These are phyloP conservation scores for Solanum microdontum DNA, from an alignment of 257 asterid genomes.

Conservation along the genomic window DNA sequence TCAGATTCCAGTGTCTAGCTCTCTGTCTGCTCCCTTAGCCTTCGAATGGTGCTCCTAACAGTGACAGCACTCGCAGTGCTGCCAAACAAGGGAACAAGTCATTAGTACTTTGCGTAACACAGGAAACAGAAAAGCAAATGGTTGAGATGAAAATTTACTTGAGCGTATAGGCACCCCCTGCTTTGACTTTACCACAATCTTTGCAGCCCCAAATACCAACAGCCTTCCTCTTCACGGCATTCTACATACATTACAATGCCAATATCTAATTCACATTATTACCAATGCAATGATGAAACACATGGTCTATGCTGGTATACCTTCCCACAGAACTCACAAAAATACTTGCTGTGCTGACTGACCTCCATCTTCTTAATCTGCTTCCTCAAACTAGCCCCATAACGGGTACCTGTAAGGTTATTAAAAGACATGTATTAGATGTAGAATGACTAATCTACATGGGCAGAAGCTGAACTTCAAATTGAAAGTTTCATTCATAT, in stretches of 20 bases:
- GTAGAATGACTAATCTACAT: neutral
- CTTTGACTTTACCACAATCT: constrained; percentile 63
- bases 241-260: constrained; percentile 12
- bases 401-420: constrained; percentile 1
- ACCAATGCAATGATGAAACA: neutral
- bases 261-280: neutral
- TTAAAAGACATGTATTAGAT: neutral
- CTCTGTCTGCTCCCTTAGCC: constrained; percentile 63
- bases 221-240: constrained; percentile 57
- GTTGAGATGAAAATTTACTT: constrained; percentile 20
- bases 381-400: constrained; percentile 12
- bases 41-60: constrained; percentile 57
- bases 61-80: constrained; percentile 69
- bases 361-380: constrained; percentile 20
- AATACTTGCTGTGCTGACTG: constrained; percentile 20
- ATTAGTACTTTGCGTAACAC: neutral
- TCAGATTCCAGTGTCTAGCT: constrained; percentile 7
- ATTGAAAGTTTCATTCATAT: neutral
- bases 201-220: constrained; percentile 68
- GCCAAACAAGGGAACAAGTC: constrained; percentile 1
- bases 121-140: neutral
- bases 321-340: constrained; percentile 20
- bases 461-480: neutral
- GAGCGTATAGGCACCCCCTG: constrained; percentile 55
- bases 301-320: neutral